Percentiles rank a stretch among this genome's conserved stretches.
Conservation (phyloP, 129 eudicot species). For the Apium graveolens region DNA sequence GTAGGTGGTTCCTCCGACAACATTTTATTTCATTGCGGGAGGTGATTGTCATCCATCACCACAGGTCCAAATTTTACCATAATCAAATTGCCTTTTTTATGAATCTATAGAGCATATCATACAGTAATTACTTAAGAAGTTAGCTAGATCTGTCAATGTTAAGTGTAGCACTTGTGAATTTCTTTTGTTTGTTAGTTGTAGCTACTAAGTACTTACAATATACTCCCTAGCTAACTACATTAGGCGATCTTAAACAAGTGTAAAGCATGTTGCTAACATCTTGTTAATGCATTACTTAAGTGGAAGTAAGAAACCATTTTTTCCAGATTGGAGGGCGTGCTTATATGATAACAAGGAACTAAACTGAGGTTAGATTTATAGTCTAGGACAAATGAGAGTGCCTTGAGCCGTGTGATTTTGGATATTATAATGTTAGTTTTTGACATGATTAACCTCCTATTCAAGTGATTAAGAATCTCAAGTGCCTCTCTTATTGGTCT, state of each 20-base stretch:
- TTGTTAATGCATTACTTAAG: conserved; percentile 12
- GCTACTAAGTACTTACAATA: not conserved
- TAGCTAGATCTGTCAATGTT: not conserved
- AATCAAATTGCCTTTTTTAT: too few species aligned
- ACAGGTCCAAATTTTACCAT: too few species aligned
- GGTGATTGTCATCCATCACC: too few species aligned
- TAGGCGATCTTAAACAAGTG: not conserved
- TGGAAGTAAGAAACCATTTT: conserved; percentile 12
- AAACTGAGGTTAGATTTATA: conserved; percentile 4
- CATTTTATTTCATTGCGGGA: too few species aligned
- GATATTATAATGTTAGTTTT: not conserved
- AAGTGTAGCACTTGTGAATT: not conserved
- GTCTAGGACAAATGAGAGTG: conserved; percentile 17
- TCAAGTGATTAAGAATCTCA: conserved; percentile 15
- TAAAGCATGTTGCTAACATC: conserved; percentile 9
- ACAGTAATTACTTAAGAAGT: not conserved
- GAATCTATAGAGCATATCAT: too few species aligned
- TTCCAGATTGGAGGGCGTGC: conserved; percentile 16
- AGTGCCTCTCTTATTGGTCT: conserved; percentile 17
- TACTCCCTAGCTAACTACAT: conserved; percentile 36
- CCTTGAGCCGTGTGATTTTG: conserved; percentile 46
- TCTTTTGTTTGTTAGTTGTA: not conserved
- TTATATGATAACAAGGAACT: conserved; percentile 2
- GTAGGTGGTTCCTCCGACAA: too few species aligned
- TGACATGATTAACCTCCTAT: conserved; percentile 11